Evolutionary conservation across 441 rosid genomes (phyloP), one percentile per base, ranked within the genome.

Genomic region (Pelargonium fulgidum): DNA sequence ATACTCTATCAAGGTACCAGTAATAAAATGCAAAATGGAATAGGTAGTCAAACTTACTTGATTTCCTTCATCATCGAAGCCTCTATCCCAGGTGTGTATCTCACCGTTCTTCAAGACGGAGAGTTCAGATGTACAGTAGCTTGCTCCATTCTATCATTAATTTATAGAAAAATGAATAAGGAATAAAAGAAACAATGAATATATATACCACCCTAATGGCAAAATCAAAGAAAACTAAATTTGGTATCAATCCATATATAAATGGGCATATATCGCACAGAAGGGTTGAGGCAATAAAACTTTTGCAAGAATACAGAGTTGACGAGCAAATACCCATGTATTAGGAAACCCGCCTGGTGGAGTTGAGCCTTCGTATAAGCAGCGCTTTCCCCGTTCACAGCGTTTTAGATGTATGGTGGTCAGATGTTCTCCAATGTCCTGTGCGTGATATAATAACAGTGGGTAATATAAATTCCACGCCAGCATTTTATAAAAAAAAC

Each of bases 341-440:
- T 91, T 91, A 56, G 97, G 97, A 77, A 84, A 91, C 71, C 93
- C 97, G 22, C 77, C 90, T 0, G 92, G 90, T 16, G 97, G 89
- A 73, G 92, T 86, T 52, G 96, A 88, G 71, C 97, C 99, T 73
- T 91, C 88, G 11, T 93, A 91, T 70, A 89, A 75, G 78, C 99
- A 91, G 68, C 89, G 91, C 71, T 88, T 91, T 70, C 96, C 96
- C 52, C 92, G 90, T 73, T 88, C 95, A 77, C 95, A 88, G 41
- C 86, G 89, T n/a, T 79, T 89, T 48, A 93, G 94, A 71, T 85
- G 64, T 72, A 87, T 85, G 66, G 92, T 87, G 48, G 98, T 88
- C 81, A 93, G 80, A 82, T 88, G 93, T 75, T 91, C 98, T 22
- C 88, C 97, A 44, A 89, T 81, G 66, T 91, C 97, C 98, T 93